Conservation (phyloP, 2,329 filamentous ascomycete genomes). For the Moelleriella libera region DNA sequence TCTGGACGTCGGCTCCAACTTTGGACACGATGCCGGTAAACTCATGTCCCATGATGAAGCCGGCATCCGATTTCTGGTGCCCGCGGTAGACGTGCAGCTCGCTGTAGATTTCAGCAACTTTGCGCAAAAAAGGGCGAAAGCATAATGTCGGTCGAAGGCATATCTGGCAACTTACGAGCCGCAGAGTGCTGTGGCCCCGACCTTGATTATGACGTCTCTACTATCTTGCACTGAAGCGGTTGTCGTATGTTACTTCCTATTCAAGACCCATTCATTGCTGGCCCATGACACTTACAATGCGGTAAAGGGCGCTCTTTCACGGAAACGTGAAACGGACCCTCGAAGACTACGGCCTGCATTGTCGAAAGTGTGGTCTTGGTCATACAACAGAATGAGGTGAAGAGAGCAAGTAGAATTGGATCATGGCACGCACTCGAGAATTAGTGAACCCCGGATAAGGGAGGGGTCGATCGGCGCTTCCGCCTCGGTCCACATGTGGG, state of each 20-base stretch:
- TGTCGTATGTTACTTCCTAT: background rate
- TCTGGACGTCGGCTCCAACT: conserved; percentile 52
- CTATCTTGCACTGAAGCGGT: conserved; percentile 43
- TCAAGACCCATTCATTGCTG: background rate
- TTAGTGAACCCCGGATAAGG: too few relatives aligned
- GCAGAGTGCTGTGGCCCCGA: conserved; percentile 71
- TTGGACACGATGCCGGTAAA: conserved; percentile 67
- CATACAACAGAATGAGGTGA: background rate
- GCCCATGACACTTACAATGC: conserved; percentile 22
- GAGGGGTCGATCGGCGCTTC: background rate
- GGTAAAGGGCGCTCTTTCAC: conserved; percentile 72
- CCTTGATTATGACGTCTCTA: conserved; percentile 70
- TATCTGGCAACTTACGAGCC: conserved; percentile 53
- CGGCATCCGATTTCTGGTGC: conserved; percentile 53
- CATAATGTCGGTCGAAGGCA: background rate
- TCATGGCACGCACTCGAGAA: too few relatives aligned
- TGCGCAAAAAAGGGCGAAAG: background rate
- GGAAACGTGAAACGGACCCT: conserved; percentile 59
- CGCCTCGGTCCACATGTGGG: background rate
- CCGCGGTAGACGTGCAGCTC: conserved; percentile 82
- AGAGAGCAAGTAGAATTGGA: too few relatives aligned
- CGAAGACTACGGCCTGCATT: conserved; percentile 86
- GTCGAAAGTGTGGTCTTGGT: background rate
- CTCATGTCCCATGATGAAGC: conserved; percentile 67
- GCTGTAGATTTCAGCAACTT: conserved; percentile 24